Evolutionary conservation across 2,329 filamentous ascomycete species (phyloP).

Genomic region (Amauroascus niger): DNA sequence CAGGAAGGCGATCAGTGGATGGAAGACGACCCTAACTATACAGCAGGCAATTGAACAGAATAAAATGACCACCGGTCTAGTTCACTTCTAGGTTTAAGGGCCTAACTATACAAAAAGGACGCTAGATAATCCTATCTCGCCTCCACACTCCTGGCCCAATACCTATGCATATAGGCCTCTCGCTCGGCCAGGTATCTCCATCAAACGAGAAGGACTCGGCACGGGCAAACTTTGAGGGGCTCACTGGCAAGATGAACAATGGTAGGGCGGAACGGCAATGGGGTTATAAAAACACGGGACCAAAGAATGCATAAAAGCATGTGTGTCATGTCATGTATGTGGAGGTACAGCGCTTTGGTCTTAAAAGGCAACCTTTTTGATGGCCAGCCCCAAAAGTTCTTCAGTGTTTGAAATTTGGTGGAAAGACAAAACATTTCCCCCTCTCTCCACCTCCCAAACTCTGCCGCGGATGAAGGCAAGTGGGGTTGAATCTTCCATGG

Average conservation of each 20-base stretch:
- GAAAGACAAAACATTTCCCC: background rate
- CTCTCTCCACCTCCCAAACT: background rate
- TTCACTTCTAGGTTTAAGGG: background rate
- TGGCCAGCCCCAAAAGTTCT: background rate
- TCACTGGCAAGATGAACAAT: too few relatives aligned
- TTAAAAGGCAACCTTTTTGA: background rate
- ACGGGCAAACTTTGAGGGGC: too few relatives aligned
- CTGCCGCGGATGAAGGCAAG: slow-evolving; percentile 1
- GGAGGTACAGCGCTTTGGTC: too few relatives aligned
- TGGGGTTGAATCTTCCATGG: background rate
- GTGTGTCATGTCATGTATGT: background rate
- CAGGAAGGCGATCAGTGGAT: background rate
- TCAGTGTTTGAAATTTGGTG: background rate
- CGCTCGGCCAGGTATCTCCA: background rate
- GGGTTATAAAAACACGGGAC: too few relatives aligned
- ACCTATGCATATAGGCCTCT: background rate
- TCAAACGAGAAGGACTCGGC: background rate
- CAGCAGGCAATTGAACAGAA: too few relatives aligned
- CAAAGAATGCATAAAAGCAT: too few relatives aligned
- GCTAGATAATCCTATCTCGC: slow-evolving; percentile 7
- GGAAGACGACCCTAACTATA: background rate
- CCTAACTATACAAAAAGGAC: background rate
- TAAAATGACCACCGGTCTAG: background rate
- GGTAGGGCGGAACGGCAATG: too few relatives aligned
- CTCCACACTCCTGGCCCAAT: background rate